These are phyloP conservation scores for Comarum palustre DNA, from an alignment of 306 rosid species.

Conservation along the genomic window DNA sequence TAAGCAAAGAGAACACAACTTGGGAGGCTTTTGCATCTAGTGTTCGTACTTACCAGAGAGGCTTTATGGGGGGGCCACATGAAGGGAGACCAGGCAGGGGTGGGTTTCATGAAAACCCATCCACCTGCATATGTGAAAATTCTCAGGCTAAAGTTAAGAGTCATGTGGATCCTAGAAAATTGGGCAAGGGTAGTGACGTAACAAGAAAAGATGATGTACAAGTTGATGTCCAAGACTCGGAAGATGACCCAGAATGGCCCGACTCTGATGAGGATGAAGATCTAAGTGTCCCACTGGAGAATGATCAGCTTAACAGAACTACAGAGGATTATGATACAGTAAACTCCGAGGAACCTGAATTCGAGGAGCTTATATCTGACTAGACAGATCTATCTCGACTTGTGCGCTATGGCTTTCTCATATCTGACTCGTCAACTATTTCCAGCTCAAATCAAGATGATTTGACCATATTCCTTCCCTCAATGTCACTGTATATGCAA, in stretches of 20 bases:
- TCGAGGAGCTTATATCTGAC: conserved; percentile 90
- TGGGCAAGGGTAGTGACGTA: conserved; percentile 43
- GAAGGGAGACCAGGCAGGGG: conserved; percentile 96
- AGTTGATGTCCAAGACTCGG: conserved; percentile 41
- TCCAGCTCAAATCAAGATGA: conserved; percentile 20
- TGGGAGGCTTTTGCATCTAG: conserved; percentile 87
- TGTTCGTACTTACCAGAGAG: conserved; percentile 74
- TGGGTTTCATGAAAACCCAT: conserved; percentile 93
- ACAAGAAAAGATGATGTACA: conserved; percentile 36
- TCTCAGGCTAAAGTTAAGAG: conserved; percentile 42
- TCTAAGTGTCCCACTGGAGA: conserved; percentile 51
- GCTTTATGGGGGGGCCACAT: conserved; percentile 93
- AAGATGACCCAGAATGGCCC: conserved; percentile 59
- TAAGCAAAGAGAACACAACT: conserved; percentile 63
- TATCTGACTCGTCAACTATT: conserved; percentile 12
- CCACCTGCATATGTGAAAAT: conserved; percentile 88
- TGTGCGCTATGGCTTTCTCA: conserved; percentile 22
- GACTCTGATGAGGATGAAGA: conserved; percentile 73
- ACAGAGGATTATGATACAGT: conserved; percentile 56
- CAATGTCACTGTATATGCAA: conserved; percentile 23
- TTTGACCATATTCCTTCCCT: background rate
- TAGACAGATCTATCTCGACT: conserved; percentile 29
- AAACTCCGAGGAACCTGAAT: conserved; percentile 71
- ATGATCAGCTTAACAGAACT: conserved; percentile 48
- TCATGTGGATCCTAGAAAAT: conserved; percentile 44